Conservation (phyloP, 164 flowering plant species). For the Berberis thunbergii region DNA sequence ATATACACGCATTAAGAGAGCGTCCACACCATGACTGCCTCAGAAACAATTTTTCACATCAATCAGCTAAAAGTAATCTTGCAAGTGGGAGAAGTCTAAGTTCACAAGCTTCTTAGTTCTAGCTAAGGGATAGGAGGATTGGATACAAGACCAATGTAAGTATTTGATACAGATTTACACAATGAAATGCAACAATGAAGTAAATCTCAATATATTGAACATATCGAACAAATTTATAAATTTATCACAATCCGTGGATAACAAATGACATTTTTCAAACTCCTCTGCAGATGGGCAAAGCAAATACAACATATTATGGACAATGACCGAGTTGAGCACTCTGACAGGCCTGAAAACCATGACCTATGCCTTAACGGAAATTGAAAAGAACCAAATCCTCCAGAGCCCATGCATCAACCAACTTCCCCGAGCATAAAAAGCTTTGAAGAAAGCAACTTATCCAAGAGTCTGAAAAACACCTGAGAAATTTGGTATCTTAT, state of each 20-base stretch:
- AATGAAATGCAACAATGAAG: too few species aligned
- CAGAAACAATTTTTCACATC: too few species aligned
- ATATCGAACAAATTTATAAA: neutral
- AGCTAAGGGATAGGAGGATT: too few species aligned
- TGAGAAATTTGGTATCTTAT: slow-evolving; percentile 90
- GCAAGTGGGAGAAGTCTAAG: too few species aligned
- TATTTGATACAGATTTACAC: too few species aligned
- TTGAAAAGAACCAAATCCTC: neutral
- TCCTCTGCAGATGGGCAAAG: neutral
- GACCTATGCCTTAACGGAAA: neutral
- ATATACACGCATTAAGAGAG: too few species aligned
- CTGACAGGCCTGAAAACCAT: neutral
- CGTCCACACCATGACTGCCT: too few species aligned
- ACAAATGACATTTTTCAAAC: neutral
- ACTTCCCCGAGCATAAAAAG: too few species aligned
- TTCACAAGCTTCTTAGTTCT: too few species aligned
- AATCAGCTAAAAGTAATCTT: too few species aligned
- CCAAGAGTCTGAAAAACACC: slow-evolving; percentile 59
- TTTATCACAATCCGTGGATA: neutral
- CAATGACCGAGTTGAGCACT: neutral
- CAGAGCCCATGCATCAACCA: too few species aligned
- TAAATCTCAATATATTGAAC: neutral
- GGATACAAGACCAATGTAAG: too few species aligned
- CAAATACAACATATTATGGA: neutral
- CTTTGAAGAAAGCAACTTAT: slow-evolving; percentile 9